Evolutionary conservation across 495 filamentous ascomycete species (phyloP), one percentile per base, ranked within the genome.

Genomic region (Thermothielavioides terrestris): DNA sequence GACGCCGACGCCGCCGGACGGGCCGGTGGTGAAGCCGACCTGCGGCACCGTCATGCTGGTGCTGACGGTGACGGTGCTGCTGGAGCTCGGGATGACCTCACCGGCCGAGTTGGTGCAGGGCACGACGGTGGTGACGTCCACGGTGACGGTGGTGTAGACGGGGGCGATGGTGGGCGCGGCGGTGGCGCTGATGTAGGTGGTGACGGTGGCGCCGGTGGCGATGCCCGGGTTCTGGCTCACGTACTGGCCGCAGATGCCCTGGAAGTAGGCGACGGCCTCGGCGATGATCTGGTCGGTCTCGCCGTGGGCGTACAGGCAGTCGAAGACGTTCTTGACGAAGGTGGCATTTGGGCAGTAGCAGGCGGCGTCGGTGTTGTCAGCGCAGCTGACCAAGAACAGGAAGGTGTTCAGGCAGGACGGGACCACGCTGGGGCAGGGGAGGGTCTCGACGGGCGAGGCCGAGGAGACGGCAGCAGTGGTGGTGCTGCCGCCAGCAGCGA

Each of bases 361-460:
- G 51, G 70, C 64, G 30, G 76, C 67, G 58, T 94, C 86, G 40
- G 84, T 80, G 81, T 94, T 95, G 72, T 88, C 85, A 52, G 67
- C 74, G 80, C 91, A 96, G 66, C 77, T 76, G 30, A 81, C 75
- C 53, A 71, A 72, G 57, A 82, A 79, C 55, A 94, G 66, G 88
- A 88, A 96, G 57, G 91, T 95, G 79, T 95, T 94, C 70, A 97
- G 75, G 73, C 91, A 97, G 54, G 81, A 81, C 46, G 90, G 89
- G 14, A 97, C 83, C 34, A 86, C 76, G 48, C 70, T 70, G 41
- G 90, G 89, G 76, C 82, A 88, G 35, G 72, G 66, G 20, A 70
- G 68, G 31, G 71, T 73, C 52, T 66, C 69, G 18, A 73, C 72
- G 23, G 71, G 64, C 46, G 67, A 68, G 22, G 56, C 58, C 28